Conservation (phyloP, 305 asterid species). For the Galium porrigens region DNA sequence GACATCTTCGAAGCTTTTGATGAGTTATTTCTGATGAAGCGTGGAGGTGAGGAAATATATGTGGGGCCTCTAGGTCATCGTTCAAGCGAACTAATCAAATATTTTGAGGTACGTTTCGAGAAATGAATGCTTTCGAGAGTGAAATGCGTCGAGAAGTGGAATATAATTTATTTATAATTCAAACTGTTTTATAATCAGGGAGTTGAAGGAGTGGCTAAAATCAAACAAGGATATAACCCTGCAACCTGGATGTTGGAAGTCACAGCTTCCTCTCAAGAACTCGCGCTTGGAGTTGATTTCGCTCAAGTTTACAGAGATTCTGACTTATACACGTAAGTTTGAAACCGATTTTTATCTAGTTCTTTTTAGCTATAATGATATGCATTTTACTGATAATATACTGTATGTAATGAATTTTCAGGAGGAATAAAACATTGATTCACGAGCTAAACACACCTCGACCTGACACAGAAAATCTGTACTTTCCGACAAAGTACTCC, state of each 20-base stretch:
- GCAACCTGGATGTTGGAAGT: slow-evolving; percentile 63
- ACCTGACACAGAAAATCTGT: slow-evolving; percentile 31
- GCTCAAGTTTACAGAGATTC: slow-evolving; percentile 32
- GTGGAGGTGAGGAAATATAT: slow-evolving; percentile 55
- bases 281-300: slow-evolving; percentile 29
- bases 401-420: slow-evolving; percentile 12
- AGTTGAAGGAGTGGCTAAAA: slow-evolving; percentile 31
- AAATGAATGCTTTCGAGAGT: not conserved
- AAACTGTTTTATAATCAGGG: slow-evolving; percentile 18
- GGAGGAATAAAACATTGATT: slow-evolving; percentile 40
- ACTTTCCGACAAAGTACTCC: slow-evolving; percentile 27
- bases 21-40: slow-evolving; percentile 53
- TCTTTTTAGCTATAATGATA: not conserved
- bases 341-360: not conserved
- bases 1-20: slow-evolving; percentile 91
- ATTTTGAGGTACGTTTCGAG: slow-evolving; percentile 30
- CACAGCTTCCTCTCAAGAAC: slow-evolving; percentile 38
- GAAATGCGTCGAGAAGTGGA: not conserved
- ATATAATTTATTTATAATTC: not conserved
- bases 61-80: slow-evolving; percentile 49
- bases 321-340: slow-evolving; percentile 28
- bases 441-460: slow-evolving; percentile 36
- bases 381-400: not conserved
- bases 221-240: slow-evolving; percentile 38
- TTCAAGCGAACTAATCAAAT: slow-evolving; percentile 37